Base-by-base conservation (phyloP, 2,329 filamentous ascomycete species). In the Alternaria incomplexa region DNA sequence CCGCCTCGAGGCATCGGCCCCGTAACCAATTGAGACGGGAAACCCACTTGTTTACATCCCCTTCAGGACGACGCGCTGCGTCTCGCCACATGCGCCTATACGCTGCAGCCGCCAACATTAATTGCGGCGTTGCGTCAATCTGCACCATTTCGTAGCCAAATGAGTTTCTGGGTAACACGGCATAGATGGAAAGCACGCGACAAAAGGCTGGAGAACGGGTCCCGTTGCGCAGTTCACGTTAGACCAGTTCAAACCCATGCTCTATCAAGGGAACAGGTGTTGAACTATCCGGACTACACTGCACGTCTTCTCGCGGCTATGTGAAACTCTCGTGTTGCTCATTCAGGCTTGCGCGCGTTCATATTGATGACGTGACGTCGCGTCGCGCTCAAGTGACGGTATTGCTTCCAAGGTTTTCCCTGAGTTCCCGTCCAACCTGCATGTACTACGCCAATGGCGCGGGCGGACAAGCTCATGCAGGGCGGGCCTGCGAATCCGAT, bases 91-190 rank as follows among this genome's bases (percentile, higher is more conserved):
- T 52, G 30, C 36, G 11, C 23, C 44, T 51, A 44, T 60, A 30
- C 44, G 61, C 56, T 50, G 45, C 61, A 58, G 45, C 51, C 55
- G 54, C 62, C 54, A 51, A 51, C 52, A 58, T 53, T n/a, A 25
- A 54, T 53, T 25, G 23, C 23, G 15, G 17, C 36, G 15, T 17
- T 54, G 36, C 13, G 32, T 44, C 23, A 44, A 54, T 43, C 15
- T 44, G 36, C 52, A 52, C 48, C 22, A 52, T 52, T 52, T 40
- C 30, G 20, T 25, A 40, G 30, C 13, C n/a, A n/a, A 10, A 32
- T 32, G n/a, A 36, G 48, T 52, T 6, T 26, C 40, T 44, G 22
- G 15, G 52, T 40, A 28, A 28, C 23, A 54, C 52, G 23, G 52
- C 32, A 26, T 44, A 26, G 52, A 54, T 26, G 7, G 26, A 54